Conservation (phyloP, 2,329 filamentous ascomycete species). For the Penicillium sclerotiorum region DNA sequence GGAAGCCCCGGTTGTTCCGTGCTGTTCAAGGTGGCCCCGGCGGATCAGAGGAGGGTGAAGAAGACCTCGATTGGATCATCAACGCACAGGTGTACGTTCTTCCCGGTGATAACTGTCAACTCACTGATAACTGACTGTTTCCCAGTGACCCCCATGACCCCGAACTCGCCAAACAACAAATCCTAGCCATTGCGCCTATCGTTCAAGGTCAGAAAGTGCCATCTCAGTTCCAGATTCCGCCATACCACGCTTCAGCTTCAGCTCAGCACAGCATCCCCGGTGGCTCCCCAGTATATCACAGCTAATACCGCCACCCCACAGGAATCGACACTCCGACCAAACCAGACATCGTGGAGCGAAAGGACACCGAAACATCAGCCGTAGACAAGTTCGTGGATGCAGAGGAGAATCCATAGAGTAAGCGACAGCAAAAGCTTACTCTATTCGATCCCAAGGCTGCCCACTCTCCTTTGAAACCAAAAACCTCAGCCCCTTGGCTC, state of each 20-base stretch:
- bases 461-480: background rate
- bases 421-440: background rate
- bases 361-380: slow-evolving; percentile 43
- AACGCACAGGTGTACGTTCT: slow-evolving; percentile 74
- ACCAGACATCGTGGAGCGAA: slow-evolving; percentile 32
- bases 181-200: slow-evolving; percentile 83
- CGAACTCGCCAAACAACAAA: slow-evolving; percentile 74
- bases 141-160: slow-evolving; percentile 65
- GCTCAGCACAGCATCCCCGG: slow-evolving; percentile 10
- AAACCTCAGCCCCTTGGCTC: background rate
- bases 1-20: slow-evolving; percentile 86
- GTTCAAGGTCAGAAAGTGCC: slow-evolving; percentile 70
- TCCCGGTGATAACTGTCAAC: background rate
- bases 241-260: slow-evolving; percentile 36
- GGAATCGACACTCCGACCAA: slow-evolving; percentile 12
- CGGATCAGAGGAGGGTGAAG: slow-evolving; percentile 75
- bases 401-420: slow-evolving; percentile 25
- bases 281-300: slow-evolving; percentile 11
- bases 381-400: slow-evolving; percentile 50
- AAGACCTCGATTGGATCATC: slow-evolving; percentile 93
- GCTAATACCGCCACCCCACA: slow-evolving; percentile 21
- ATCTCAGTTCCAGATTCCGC: slow-evolving; percentile 60
- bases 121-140: slow-evolving; percentile 7
- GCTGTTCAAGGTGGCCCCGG: slow-evolving; percentile 70
- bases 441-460: slow-evolving; percentile 1